Conservation (phyloP, 768 basidiomycete genomes). For the Tylopilus rubrobrunneus region DNA sequence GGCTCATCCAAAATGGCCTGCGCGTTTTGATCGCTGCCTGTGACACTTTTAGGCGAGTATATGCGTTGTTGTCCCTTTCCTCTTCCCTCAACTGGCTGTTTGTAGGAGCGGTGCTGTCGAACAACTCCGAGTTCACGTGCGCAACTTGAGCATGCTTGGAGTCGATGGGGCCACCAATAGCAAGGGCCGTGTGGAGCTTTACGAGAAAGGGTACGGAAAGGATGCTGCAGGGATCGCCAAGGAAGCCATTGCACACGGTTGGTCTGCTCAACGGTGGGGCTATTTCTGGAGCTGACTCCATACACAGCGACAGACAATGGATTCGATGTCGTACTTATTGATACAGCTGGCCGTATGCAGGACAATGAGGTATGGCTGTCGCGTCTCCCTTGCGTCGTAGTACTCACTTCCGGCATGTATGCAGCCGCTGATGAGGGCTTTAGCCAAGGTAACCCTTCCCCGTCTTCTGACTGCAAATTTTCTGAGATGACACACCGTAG, state of each 20-base stretch:
- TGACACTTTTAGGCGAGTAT: constrained; percentile 84
- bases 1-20: constrained; percentile 94
- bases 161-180: constrained; percentile 65
- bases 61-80: not conserved
- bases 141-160: constrained; percentile 84
- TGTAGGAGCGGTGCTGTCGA: constrained; percentile 92
- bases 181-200: constrained; percentile 84
- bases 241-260: constrained; percentile 90
- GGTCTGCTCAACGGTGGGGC: constrained; percentile 14
- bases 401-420: constrained; percentile 6
- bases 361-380: constrained; percentile 80
- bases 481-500: constrained; percentile 34
- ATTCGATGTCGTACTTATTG: constrained; percentile 96
- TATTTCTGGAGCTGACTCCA: constrained; percentile 2
- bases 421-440: constrained; percentile 92
- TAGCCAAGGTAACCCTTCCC: constrained; percentile 71
- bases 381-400: not conserved
- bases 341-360: constrained; percentile 98
- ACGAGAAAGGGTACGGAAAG: constrained; percentile 96
- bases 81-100: not conserved
- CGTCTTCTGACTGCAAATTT: not conserved
- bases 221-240: constrained; percentile 98
- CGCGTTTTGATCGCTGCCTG: constrained; percentile 96
- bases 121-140: constrained; percentile 93
- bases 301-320: constrained; percentile 74